Percentiles rank a stretch among this genome's conserved stretches.
phyloP scores from a whole-genome alignment of 176 grass and related monocot genomes.

The Stipa capillata region DNA sequence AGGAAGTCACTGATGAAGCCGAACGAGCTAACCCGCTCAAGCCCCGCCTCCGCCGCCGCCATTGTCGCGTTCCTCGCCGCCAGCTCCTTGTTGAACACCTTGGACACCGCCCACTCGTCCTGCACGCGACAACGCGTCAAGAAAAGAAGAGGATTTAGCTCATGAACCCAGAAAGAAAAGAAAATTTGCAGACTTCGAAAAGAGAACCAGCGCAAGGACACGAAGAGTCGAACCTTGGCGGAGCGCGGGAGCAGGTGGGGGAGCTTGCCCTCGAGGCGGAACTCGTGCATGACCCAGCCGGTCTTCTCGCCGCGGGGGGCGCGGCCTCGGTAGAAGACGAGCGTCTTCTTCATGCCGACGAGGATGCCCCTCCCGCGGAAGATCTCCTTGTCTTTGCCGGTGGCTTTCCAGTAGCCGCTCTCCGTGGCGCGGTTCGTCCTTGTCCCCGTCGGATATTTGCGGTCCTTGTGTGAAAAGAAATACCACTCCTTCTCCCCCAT shows the following conservation, averaged over 20 bases:
- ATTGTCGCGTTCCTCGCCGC: constrained; percentile 27
- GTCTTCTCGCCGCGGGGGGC: constrained; percentile 73
- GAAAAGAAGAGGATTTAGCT: background rate
- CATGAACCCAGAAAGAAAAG: background rate
- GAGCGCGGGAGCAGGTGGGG: constrained; percentile 39
- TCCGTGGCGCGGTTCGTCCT: constrained; percentile 79
- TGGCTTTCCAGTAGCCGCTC: constrained; percentile 86
- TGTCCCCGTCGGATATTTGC: constrained; percentile 85
- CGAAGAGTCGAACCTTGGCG: constrained; percentile 38
- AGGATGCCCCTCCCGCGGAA: constrained; percentile 44
- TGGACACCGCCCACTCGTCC: constrained; percentile 81
- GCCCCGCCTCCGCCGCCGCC: background rate
- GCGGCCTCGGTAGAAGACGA: constrained; percentile 87
- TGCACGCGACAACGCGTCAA: constrained; percentile 4
- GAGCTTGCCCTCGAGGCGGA: constrained; percentile 56
- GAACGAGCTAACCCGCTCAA: constrained; percentile 32
- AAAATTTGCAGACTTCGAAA: background rate
- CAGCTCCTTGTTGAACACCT: constrained; percentile 56
- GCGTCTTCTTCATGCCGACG: constrained; percentile 96
- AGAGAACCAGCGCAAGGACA: background rate
- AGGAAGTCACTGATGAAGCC: constrained; percentile 37
- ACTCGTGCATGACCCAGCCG: constrained; percentile 90
- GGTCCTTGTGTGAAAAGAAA: constrained; percentile 85
- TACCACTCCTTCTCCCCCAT: constrained; percentile 84
- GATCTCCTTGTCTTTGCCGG: constrained; percentile 92